These are phyloP conservation scores for Kickxella alabastrina DNA, from an alignment of 192 early-diverging fungal genomes.

Conservation along the genomic window DNA sequence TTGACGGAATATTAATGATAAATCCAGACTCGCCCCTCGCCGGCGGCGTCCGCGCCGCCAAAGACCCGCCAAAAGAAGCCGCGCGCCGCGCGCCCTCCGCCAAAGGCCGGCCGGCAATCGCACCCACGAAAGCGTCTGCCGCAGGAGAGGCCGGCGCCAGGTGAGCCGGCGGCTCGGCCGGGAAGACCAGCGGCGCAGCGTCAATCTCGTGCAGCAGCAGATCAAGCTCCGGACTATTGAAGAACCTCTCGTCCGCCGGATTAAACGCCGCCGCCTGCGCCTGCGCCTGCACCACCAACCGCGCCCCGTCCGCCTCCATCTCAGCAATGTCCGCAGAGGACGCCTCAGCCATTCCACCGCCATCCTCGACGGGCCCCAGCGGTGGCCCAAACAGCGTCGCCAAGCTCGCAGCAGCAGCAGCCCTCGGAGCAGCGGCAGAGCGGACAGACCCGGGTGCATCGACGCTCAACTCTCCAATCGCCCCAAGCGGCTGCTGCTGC, in stretches of 20 bases:
- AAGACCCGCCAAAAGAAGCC: not conserved
- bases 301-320: not conserved
- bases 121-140: not conserved
- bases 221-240: conserved; percentile 29
- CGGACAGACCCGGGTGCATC: not conserved
- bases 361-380: not conserved
- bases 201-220: conserved; percentile 30
- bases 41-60: not conserved
- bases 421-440: not conserved
- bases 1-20: conserved; percentile 45
- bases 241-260: conserved; percentile 22
- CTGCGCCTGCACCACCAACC: no score
- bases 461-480: not conserved
- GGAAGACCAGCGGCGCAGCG: not conserved
- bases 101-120: no score
- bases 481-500: not conserved
- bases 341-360: not conserved
- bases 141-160: not conserved
- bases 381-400: not conserved
- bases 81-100: not conserved
- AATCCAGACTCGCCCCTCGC: conserved; percentile 18
- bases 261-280: conserved; percentile 10
- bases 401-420: not conserved
- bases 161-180: not conserved
- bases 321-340: not conserved